Evolutionary conservation across 1,284 basidiomycete genomes (phyloP).

Genomic region (Cystobasidiaceae sp.): DNA sequence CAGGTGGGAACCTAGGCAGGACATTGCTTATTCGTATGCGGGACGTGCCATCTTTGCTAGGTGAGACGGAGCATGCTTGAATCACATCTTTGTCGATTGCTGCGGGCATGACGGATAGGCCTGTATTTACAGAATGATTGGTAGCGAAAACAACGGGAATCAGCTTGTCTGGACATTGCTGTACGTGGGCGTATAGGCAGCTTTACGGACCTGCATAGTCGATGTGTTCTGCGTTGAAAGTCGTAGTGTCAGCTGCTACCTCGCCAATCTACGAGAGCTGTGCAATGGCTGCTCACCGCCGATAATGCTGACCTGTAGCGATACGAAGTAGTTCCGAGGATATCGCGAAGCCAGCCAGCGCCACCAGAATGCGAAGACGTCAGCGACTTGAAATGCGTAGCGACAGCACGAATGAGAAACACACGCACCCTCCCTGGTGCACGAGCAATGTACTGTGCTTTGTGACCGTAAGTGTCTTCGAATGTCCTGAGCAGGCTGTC

Average conservation of each 20-base stretch:
- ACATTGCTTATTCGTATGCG: conserved; percentile 52
- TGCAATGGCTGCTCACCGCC: conserved; percentile 21
- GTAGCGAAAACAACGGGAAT: not conserved
- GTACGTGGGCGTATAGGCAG: not conserved
- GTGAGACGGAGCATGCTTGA: conserved; percentile 53
- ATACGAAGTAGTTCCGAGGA: too few relatives aligned
- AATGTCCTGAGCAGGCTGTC: conserved; percentile 59
- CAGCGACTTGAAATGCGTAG: too few relatives aligned
- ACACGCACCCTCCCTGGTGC: conserved; percentile 84
- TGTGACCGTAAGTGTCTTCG: conserved; percentile 59
- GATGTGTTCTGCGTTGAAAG: conserved; percentile 75
- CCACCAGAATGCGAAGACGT: too few relatives aligned
- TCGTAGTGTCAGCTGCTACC: too few relatives aligned
- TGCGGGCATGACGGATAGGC: conserved; percentile 73
- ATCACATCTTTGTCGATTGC: conserved; percentile 80
- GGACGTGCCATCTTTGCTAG: conserved; percentile 20
- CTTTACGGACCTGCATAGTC: conserved; percentile 57
- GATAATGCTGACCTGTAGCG: conserved; percentile 36
- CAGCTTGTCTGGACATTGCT: not conserved
- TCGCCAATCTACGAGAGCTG: too few relatives aligned
- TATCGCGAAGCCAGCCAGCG: too few relatives aligned
- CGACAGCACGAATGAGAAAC: too few relatives aligned
- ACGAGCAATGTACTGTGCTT: conserved; percentile 65
- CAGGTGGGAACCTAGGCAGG: conserved; percentile 57
- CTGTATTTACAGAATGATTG: conserved; percentile 43